These are phyloP conservation scores for Trametopsis cervina DNA, from an alignment of 768 basidiomycete genomes.

Conservation along the genomic window DNA sequence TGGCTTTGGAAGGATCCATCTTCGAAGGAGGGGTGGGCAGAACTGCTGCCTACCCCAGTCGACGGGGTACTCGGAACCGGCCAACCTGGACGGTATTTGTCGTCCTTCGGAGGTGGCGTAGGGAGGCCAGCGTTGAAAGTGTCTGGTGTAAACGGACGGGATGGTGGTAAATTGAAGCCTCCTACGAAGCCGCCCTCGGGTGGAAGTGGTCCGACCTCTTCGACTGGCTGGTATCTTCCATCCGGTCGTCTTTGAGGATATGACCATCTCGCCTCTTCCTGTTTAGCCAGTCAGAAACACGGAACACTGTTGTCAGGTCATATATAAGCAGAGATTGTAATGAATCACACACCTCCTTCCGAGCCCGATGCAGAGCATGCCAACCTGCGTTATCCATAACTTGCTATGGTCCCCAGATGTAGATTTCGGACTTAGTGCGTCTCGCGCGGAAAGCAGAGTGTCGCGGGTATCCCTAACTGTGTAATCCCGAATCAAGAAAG, in stretches of 20 bases:
- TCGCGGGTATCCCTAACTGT: not conserved
- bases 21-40: not conserved
- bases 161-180: constrained; percentile 36
- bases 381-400: constrained; percentile 75
- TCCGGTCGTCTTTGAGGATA: constrained; percentile 36
- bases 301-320: no score
- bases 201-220: constrained; percentile 54
- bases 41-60: not conserved
- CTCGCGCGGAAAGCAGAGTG: not conserved
- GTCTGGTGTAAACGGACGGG: constrained; percentile 23
- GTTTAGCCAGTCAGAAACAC: not conserved
- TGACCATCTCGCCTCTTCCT: constrained; percentile 21
- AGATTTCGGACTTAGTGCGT: not conserved
- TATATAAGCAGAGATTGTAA: constrained; percentile 23
- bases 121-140: constrained; percentile 21
- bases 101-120: constrained; percentile 46
- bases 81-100: constrained; percentile 6
- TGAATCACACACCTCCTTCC: constrained; percentile 34
- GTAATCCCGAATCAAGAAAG: no score
- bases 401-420: not conserved
- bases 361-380: constrained; percentile 59
- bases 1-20: not conserved
- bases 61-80: not conserved
- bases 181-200: constrained; percentile 51
- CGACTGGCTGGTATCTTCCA: constrained; percentile 46